These are phyloP conservation scores for Hyaloscypha bicolor DNA, from an alignment of 495 filamentous ascomycete genomes.

Conservation along the genomic window DNA sequence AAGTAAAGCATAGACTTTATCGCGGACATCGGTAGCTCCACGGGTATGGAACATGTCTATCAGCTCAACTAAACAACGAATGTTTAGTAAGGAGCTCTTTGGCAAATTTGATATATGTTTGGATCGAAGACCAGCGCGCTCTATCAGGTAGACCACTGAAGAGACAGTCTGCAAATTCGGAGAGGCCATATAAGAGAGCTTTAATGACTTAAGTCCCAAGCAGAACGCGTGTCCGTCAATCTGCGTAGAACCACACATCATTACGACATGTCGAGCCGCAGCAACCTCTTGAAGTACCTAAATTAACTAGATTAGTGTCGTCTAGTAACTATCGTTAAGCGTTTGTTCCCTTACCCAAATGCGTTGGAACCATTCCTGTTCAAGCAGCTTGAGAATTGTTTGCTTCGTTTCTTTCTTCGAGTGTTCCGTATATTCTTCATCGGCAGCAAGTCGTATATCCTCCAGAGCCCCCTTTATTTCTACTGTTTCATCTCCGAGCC, in stretches of 20 bases:
- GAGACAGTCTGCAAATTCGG: conserved; percentile 14
- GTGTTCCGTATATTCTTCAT: background rate
- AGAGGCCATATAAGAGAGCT: conserved; percentile 4
- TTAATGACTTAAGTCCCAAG: conserved; percentile 14
- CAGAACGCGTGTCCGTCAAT: conserved; percentile 29
- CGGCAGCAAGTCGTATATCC: conserved; percentile 20
- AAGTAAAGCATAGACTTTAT: conserved; percentile 4
- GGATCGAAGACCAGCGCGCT: conserved; percentile 30
- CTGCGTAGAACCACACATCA: conserved; percentile 27
- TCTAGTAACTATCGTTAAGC: conserved; percentile 3
- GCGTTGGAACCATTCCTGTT: conserved; percentile 35
- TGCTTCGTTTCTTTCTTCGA: conserved; percentile 1
- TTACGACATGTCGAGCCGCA: conserved; percentile 34
- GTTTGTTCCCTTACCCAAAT: conserved; percentile 34
- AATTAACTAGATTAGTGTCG: conserved; percentile 7
- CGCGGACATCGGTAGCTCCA: background rate
- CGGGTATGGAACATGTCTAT: conserved; percentile 38
- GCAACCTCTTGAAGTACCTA: conserved; percentile 34
- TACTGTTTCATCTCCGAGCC: conserved; percentile 32
- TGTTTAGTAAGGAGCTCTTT: conserved; percentile 26
- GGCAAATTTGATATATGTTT: conserved; percentile 16
- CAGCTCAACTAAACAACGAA: conserved; percentile 24
- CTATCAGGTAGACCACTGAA: conserved; percentile 34
- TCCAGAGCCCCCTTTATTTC: conserved; percentile 27
- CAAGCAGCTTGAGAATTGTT: conserved; percentile 25